Evolutionary conservation across 2,329 filamentous ascomycete genomes (phyloP).

Genomic region (Fusarium tjaetaba): DNA sequence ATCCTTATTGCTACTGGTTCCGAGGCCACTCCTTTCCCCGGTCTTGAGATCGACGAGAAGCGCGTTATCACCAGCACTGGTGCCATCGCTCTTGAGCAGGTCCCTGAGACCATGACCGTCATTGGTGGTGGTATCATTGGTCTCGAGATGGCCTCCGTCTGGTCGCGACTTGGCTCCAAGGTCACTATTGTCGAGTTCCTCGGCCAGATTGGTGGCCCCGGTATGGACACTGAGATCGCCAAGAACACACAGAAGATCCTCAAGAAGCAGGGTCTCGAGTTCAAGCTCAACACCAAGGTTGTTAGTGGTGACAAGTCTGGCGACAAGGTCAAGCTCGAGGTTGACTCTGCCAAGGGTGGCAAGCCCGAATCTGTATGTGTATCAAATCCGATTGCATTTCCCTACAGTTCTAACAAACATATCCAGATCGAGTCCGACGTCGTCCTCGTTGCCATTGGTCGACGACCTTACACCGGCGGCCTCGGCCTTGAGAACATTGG

Average conservation of each 20-base stretch:
- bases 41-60: slow-evolving; percentile 96
- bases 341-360: slow-evolving; percentile 95
- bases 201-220: slow-evolving; percentile 93
- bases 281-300: slow-evolving; percentile 98
- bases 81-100: slow-evolving; percentile 86
- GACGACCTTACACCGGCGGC: slow-evolving; percentile 91
- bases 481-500: slow-evolving; percentile 95
- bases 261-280: slow-evolving; percentile 96
- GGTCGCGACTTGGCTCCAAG: slow-evolving; percentile 91
- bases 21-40: slow-evolving; percentile 95
- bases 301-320: slow-evolving; percentile 82
- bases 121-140: slow-evolving; percentile 99
- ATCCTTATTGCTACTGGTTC: slow-evolving; percentile 97
- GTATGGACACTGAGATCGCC: slow-evolving; percentile 94
- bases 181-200: slow-evolving; percentile 98
- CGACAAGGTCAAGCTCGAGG: slow-evolving; percentile 80
- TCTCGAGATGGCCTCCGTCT: slow-evolving; percentile 97
- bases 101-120: slow-evolving; percentile 96
- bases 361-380: slow-evolving; percentile 85
- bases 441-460: slow-evolving; percentile 95
- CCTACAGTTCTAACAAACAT: slow-evolving; percentile 34
- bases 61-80: slow-evolving; percentile 96
- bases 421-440: slow-evolving; percentile 90
- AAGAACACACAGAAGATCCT: slow-evolving; percentile 94
- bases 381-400: background rate